Base-by-base conservation (phyloP, 2,329 filamentous ascomycete species). In the Teratosphaeria gauchensis region DNA sequence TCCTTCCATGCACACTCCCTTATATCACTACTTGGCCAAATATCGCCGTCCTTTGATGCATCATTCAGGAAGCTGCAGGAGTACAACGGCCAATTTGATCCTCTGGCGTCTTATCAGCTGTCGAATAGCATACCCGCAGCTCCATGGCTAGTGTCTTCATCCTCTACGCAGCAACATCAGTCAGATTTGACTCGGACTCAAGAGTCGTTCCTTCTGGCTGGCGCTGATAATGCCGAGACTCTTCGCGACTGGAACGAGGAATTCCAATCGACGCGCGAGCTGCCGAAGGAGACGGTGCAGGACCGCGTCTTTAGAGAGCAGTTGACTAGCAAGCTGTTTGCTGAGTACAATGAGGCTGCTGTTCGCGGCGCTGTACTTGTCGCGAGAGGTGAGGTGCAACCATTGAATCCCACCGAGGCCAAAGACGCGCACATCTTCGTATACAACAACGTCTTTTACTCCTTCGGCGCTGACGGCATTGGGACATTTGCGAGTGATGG, bases 371-470 rank as follows among this genome's bases (percentile, higher is more conserved):
- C 94, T 33, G 89, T 96, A 53, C 80, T 97, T 65, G 92, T 99
- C 57, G 92, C 92, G 28, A 84, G 90, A 59, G 94, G 94, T 57
- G 94, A 99, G 73, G 88, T 99, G 63, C 86, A 91, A 21, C 90
- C 94, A 6, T 77, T 99, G 57, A 99, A 99, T 77, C 95, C 94
- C 6, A 97, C 92, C 0, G 94, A 99, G 76, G 86, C 82, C 63
- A 84, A 82, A 65, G 92, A 99, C 73, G 94, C 94, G 3, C 94
- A 99, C 73, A 99, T 99, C 64, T 99, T 96, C 69, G 92, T 99
- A 28, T 96, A 97, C 80, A 97, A 97, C 80, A 99, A 99, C 76
- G 91, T 99, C 65, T 99, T 99, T 79, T 99, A 96, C 79, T 97
- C 94, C 0, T 97, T 96, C 67, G 94, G 94, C 62, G 92, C 94